Evolutionary conservation across 1,139 yeast genomes (phyloP).

Genomic region (Candida buenavistaensis): DNA sequence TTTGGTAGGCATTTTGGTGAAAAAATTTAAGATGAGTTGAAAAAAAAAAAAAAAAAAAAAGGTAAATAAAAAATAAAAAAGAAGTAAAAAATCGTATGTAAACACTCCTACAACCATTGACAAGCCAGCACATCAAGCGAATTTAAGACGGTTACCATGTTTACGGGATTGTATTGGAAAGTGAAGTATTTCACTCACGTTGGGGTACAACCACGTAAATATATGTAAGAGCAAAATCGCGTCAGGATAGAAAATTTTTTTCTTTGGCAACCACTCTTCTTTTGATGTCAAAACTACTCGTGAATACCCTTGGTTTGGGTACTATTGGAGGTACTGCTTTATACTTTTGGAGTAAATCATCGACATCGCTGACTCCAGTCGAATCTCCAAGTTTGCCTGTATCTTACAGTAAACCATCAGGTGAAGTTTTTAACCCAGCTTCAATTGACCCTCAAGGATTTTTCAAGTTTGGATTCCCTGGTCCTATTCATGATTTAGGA

Average conservation of each 20-base stretch:
- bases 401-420: constrained; percentile 15
- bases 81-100: too few species aligned
- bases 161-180: too few species aligned
- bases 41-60: not conserved
- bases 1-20: constrained; percentile 5
- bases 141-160: too few species aligned
- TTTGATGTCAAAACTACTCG: constrained; percentile 32
- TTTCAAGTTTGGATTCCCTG: constrained; percentile 91
- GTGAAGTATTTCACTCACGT: too few species aligned
- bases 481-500: constrained; percentile 85
- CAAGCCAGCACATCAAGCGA: too few species aligned
- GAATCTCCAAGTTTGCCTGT: constrained; percentile 14
- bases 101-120: too few species aligned
- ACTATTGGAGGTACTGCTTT: constrained; percentile 40
- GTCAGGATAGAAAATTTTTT: constrained; percentile 1
- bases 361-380: constrained; percentile 18
- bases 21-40: too few species aligned
- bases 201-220: too few species aligned
- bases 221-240: too few species aligned
- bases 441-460: constrained; percentile 68
- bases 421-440: constrained; percentile 26
- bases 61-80: too few species aligned
- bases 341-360: constrained; percentile 43
- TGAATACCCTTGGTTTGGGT: constrained; percentile 35
- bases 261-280: not conserved